Base-by-base conservation (phyloP, 495 filamentous ascomycete species). In the Chlorociboria aeruginascens region DNA sequence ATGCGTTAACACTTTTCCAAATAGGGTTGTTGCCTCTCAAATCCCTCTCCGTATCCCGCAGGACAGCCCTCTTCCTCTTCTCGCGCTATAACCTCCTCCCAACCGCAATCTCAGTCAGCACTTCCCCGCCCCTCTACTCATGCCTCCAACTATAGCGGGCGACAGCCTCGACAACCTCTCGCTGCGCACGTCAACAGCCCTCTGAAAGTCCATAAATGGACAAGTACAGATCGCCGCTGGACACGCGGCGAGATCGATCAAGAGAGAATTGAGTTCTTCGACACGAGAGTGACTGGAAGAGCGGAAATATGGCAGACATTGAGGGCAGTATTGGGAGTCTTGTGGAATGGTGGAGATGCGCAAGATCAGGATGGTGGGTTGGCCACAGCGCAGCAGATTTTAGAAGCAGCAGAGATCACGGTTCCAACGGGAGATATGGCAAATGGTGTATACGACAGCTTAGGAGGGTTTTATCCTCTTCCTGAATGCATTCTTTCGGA, bases 251-350 rank as follows among this genome's bases (percentile, higher is more conserved):
- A 67, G 6, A 42, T 78, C 10, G 62, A 68, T 20, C 62, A 61
- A 16, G 71, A 78, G 51, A 63, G 74, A 32, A 61, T 63, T 20
- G 85, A 85, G 48, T 92, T 88, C 66, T 92, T 86, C 53, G 83
- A 89, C 46, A 97, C 89, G 3, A 68, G 85, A 31, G 85, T 92
- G 3, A 82, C 82, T 6, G 87, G 88, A 8, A 72, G 77, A 6
- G 51, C 71, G 11, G 86, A 94, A 55, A 69, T 89, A 35, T 97
- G 89, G 89, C 74, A 72, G 34, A 82, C 86, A 1, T 51, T 95
- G 9, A 72, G 72, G 28, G 65, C 76, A 0, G 84, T 81, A 0
- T 66, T 84, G 11, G 75, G 84, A 45, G 63, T 85, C 13, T 55
- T 93, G 53, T 80, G 78, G 63, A 53, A 62, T 8, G 74, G 83